Conservation (phyloP, 1,284 basidiomycete species). For the Rhodotorula mucilaginosa region DNA sequence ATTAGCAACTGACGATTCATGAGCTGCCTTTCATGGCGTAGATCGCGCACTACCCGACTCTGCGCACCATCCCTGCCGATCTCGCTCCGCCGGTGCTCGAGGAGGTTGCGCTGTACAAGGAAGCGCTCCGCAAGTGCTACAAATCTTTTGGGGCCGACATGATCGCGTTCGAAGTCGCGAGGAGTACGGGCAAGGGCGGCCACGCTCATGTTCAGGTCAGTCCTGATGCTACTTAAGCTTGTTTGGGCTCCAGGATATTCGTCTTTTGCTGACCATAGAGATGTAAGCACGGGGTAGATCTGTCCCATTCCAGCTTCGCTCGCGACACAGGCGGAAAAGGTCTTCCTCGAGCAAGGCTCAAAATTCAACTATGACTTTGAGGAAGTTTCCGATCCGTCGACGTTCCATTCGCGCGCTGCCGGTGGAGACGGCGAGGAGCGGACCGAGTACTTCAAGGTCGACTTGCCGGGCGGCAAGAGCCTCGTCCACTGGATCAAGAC, state of each 20-base stretch:
- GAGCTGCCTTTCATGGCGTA: no score
- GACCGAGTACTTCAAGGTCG: constrained; percentile 66
- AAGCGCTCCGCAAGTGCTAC: constrained; percentile 68
- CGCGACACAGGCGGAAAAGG: constrained; percentile 62
- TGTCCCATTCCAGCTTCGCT: constrained; percentile 72
- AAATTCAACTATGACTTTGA: constrained; percentile 56
- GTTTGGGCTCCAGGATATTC: background rate
- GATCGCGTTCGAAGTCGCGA: constrained; percentile 83
- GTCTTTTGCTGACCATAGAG: no score
- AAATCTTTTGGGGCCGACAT: constrained; percentile 65
- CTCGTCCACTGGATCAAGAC: constrained; percentile 80
- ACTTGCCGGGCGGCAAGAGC: constrained; percentile 78
- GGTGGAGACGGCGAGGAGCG: constrained; percentile 12
- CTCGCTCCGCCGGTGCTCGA: constrained; percentile 69
- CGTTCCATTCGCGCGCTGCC: constrained; percentile 4
- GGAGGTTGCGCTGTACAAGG: constrained; percentile 80
- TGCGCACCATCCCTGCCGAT: constrained; percentile 68
- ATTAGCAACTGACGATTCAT: background rate
- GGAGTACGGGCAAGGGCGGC: constrained; percentile 70
- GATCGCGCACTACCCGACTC: constrained; percentile 59
- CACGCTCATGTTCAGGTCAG: constrained; percentile 73
- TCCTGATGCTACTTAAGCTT: background rate
- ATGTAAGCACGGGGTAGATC: constrained; percentile 46
- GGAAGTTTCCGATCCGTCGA: constrained; percentile 11
- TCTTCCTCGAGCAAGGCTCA: constrained; percentile 67